Evolutionary conservation across 73 alveolate genomes (phyloP).

Genomic region (Tetrahymena borealis): DNA sequence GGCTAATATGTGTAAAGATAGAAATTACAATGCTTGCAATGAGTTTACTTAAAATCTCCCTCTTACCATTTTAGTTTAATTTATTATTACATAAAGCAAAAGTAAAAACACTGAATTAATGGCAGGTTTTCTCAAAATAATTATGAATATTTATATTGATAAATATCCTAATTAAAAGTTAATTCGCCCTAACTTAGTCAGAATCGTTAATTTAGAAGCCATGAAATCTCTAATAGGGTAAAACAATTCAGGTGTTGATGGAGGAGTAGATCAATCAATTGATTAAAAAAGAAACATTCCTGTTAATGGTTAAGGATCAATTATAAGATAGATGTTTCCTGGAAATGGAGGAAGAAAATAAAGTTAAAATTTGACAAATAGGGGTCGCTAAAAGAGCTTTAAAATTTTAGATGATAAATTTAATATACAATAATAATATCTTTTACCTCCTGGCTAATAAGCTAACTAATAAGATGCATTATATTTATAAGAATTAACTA

Average conservation of each 20-base stretch:
- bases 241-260: not conserved
- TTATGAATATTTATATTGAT: constrained; percentile 18
- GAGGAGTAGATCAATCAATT: constrained; percentile 1
- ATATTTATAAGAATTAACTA: constrained; percentile 3
- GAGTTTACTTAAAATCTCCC: constrained; percentile 3
- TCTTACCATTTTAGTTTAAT: not conserved
- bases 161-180: constrained; percentile 20
- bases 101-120: not conserved
- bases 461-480: constrained; percentile 3
- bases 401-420: not conserved
- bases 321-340: not conserved
- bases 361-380: not conserved
- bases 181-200: constrained; percentile 33
- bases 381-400: not conserved
- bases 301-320: not conserved
- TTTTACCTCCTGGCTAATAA: not conserved
- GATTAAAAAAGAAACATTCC: not conserved
- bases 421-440: not conserved
- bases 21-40: constrained; percentile 23
- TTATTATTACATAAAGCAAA: not conserved
- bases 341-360: not conserved
- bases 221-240: not conserved
- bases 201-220: constrained; percentile 14
- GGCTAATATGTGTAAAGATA: constrained; percentile 31
- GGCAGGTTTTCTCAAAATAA: constrained; percentile 28